Base-by-base conservation (phyloP, 306 rosid species). In the Canavalia ensiformis region DNA sequence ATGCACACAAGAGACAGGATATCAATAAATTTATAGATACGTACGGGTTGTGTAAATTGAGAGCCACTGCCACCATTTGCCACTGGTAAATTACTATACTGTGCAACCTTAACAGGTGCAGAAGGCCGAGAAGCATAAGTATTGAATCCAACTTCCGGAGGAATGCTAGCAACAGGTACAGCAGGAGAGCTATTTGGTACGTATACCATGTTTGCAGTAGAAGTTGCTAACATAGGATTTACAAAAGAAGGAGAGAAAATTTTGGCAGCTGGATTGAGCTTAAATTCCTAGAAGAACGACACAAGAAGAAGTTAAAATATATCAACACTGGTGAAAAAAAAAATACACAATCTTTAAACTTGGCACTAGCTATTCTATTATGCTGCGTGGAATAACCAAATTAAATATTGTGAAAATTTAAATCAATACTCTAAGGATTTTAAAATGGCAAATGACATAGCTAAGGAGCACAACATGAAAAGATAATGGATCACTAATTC, bases 221-320 rank as follows among this genome's bases (percentile, higher is more conserved):
- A 78, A 79, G 78, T 62, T 71, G 86, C 75, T 79, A 90, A 29
- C 28, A 72, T 71, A 56, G 88, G 81, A 83, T 84, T 83, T 49
- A 74, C 82, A 68, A 77, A 77, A 18, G 97, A 90, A 34, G 98
- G 97, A 63, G 94, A 91, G 88, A 94, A 94, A 63, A 79, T 72
- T 89, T 92, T 90, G 84, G 98, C 98, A 8, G 86, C 90, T n/a
- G 98, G 97, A 50, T 94, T 91, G 84, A 94, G 97, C 90, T 90
- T 94, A 76, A 91, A 92, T 77, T 92, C 95, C 98, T 94, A 79
- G 46, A 59, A 66, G 75, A 86, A 85, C 45, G 68, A 46, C 81
- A 72, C 7, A 74, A 46, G 30, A 72, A 68, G 76, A 46, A 62
- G 34, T 52, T 81, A 46, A 75, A 83, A 77, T 52, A 60, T 10